Percentiles rank a stretch among this genome's conserved stretches.
These are phyloP conservation scores for Ophiostoma australiae DNA, from an alignment of 2,329 filamentous ascomycete species.

Conservation along the genomic window DNA sequence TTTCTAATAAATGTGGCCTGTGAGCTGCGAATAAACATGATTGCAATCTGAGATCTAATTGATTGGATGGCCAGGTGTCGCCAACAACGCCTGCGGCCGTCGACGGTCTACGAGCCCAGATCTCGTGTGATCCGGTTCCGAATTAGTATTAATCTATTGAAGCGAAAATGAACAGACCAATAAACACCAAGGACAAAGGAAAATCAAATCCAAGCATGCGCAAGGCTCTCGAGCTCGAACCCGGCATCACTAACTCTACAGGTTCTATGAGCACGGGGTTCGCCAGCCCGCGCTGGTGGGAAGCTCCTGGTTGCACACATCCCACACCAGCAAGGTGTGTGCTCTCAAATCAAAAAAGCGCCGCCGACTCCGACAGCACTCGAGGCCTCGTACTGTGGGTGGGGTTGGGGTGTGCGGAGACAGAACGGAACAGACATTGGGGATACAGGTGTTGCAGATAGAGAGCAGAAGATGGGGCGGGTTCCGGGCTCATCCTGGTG, in stretches of 20 bases:
- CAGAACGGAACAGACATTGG: no score
- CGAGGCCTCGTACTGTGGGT: not conserved
- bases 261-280: not conserved
- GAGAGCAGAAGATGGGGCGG: no score
- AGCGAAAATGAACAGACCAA: no score
- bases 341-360: not conserved
- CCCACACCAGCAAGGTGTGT: not conserved
- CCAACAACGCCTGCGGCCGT: not conserved
- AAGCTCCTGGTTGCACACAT: not conserved
- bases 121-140: not conserved
- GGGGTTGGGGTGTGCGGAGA: not conserved
- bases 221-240: conserved; percentile 1
- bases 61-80: not conserved
- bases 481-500: not conserved
- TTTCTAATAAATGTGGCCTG: no score
- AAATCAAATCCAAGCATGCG: not conserved
- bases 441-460: no score
- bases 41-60: no score
- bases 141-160: not conserved
- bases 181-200: not conserved
- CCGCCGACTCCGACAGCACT: not conserved
- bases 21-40: not conserved
- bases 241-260: not conserved
- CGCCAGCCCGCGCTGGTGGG: conserved; percentile 12
- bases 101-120: not conserved